Percentiles rank a stretch among this genome's conserved stretches.
These are phyloP conservation scores for Sindora glabra DNA, from an alignment of 306 rosid species.

Conservation along the genomic window DNA sequence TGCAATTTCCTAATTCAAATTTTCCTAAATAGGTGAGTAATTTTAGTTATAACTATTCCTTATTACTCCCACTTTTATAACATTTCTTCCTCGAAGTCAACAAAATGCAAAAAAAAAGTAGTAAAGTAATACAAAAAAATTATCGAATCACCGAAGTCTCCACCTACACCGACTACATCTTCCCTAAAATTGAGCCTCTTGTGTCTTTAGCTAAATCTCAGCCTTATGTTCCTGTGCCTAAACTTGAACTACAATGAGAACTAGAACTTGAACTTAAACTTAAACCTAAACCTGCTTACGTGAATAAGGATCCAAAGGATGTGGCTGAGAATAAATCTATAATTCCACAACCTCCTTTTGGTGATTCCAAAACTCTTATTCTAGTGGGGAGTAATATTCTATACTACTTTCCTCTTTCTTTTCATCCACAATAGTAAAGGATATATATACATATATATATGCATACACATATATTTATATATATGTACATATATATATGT, in stretches of 20 bases:
- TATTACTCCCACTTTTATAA: background rate
- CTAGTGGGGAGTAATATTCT: slow-evolving; percentile 41
- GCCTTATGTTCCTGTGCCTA: background rate
- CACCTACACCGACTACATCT: slow-evolving; percentile 9
- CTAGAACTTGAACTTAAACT: background rate
- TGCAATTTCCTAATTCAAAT: too few species aligned
- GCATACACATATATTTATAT: too few species aligned
- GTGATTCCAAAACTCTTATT: slow-evolving; percentile 64
- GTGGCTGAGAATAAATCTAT: slow-evolving; percentile 59
- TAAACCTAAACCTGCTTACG: slow-evolving; percentile 1
- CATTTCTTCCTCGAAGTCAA: too few species aligned
- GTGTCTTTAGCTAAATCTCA: slow-evolving; percentile 12
- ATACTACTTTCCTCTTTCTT: too few species aligned
- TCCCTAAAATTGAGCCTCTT: background rate
- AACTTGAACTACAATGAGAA: too few species aligned
- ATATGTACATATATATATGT: too few species aligned
- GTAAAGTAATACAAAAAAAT: slow-evolving; percentile 46
- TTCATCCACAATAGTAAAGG: too few species aligned
- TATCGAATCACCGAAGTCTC: slow-evolving; percentile 29
- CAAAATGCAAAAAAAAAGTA: slow-evolving; percentile 19
- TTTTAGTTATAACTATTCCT: background rate
- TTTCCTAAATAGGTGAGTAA: background rate
- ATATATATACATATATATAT: too few species aligned
- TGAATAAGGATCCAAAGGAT: slow-evolving; percentile 30
- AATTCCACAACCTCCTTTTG: slow-evolving; percentile 33